phyloP scores from a whole-genome alignment of 2,329 filamentous ascomycete species.

The Diaporthe batatas region DNA sequence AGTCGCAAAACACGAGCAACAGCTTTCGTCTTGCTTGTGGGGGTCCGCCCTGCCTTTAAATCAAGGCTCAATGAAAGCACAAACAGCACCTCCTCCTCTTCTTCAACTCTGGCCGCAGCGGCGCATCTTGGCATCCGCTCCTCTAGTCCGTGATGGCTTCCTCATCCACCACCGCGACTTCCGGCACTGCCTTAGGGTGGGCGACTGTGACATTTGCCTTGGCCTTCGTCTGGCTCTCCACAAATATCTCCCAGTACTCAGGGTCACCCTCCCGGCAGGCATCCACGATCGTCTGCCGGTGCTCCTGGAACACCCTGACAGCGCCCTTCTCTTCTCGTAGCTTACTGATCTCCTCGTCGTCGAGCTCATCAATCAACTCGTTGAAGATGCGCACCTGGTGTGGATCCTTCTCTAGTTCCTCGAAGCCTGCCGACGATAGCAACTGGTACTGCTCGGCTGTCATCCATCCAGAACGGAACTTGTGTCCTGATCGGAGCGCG shows the following conservation, averaged over 20 bases:
- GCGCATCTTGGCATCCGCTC: neutral
- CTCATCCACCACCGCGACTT: conserved; percentile 15
- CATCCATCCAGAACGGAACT: conserved; percentile 65
- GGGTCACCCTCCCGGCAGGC: conserved; percentile 72
- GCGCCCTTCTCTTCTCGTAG: conserved; percentile 70
- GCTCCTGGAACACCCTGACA: conserved; percentile 71
- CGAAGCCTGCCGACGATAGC: conserved; percentile 56
- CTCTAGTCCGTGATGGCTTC: conserved; percentile 30
- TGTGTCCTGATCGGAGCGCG: conserved; percentile 67
- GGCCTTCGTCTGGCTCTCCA: conserved; percentile 72
- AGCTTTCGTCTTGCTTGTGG: conserved; percentile 7
- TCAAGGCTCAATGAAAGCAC: conserved; percentile 21
- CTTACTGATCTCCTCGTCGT: conserved; percentile 68
- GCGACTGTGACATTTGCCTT: conserved; percentile 63
- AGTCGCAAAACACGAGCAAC: conserved; percentile 7
- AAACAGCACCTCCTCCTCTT: conserved; percentile 1
- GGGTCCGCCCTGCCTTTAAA: conserved; percentile 1
- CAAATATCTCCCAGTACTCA: conserved; percentile 74
- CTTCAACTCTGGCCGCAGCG: no score
- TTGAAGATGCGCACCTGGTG: conserved; percentile 66
- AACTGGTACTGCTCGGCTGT: conserved; percentile 65
- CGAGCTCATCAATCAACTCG: conserved; percentile 74
- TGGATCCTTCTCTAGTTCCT: conserved; percentile 65
- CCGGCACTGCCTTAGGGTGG: conserved; percentile 34
- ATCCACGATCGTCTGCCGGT: conserved; percentile 64